phyloP scores from a whole-genome alignment of 176 grass and related monocot genomes.

The Cocos nucifera region DNA sequence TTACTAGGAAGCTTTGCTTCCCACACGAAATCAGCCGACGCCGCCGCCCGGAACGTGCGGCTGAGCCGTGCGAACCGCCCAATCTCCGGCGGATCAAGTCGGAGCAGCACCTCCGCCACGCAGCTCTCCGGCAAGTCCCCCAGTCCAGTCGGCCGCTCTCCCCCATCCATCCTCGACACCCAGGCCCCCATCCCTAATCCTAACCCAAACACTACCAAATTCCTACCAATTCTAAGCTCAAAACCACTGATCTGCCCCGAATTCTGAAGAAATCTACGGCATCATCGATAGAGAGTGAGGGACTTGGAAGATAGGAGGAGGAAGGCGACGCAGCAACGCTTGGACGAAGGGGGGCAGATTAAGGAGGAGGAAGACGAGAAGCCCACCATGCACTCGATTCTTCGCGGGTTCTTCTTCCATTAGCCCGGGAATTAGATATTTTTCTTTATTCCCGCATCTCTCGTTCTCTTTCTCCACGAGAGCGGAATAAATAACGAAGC shows the following conservation, averaged over 20 bases:
- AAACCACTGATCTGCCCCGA: background rate
- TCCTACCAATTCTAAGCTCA: background rate
- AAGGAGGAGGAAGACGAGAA: constrained; percentile 42
- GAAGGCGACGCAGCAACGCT: background rate
- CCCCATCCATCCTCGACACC: background rate
- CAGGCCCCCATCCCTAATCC: background rate
- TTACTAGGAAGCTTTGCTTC: background rate
- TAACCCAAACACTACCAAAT: background rate
- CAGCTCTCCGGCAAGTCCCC: constrained; percentile 5
- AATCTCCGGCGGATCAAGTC: constrained; percentile 8
- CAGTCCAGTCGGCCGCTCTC: background rate
- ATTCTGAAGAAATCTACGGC: background rate
- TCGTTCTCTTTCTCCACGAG: too few species aligned
- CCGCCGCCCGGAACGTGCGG: background rate
- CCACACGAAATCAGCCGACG: constrained; percentile 4
- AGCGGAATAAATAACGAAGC: too few species aligned
- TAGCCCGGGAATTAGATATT: too few species aligned
- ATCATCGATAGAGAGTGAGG: constrained; percentile 28
- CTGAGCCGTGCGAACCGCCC: background rate
- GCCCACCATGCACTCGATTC: constrained; percentile 3
- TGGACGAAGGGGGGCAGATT: constrained; percentile 16
- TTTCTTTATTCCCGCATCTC: too few species aligned
- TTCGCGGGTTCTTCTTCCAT: too few species aligned
- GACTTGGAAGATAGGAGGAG: background rate
- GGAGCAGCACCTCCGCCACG: constrained; percentile 2